phyloP scores from a whole-genome alignment of 257 asterid species.

The Apocynum venetum region DNA sequence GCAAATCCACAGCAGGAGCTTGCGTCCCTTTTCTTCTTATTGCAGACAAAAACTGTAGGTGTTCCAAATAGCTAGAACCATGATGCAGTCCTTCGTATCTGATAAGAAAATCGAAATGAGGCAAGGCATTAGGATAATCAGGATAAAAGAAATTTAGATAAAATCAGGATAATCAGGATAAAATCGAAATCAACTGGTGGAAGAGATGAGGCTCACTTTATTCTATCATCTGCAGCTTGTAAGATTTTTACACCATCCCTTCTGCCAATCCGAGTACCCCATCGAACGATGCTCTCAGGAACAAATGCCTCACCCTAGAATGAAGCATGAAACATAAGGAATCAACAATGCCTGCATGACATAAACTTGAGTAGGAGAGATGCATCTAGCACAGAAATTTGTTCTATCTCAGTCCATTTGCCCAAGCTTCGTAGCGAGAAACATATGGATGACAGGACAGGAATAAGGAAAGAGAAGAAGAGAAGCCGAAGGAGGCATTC shows the following conservation, averaged over 20 bases:
- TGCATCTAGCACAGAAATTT: background rate
- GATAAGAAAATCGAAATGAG: background rate
- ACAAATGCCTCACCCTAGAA: slow-evolving; percentile 89
- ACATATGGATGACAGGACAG: background rate
- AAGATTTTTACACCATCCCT: slow-evolving; percentile 56
- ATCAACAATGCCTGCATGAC: background rate
- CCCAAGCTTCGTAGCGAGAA: background rate
- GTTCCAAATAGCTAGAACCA: slow-evolving; percentile 94
- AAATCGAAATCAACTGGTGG: no score
- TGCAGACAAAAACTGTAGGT: slow-evolving; percentile 64
- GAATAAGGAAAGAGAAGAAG: background rate
- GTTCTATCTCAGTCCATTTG: background rate
- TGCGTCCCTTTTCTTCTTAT: slow-evolving; percentile 50
- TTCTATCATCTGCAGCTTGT: slow-evolving; percentile 62
- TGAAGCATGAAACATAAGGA: background rate
- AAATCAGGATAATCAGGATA: background rate
- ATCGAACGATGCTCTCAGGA: slow-evolving; percentile 75
- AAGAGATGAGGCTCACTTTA: slow-evolving; percentile 45
- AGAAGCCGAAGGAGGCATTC: slow-evolving; percentile 3
- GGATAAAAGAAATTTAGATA: background rate
- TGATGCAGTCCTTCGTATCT: slow-evolving; percentile 93
- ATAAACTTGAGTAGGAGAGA: background rate
- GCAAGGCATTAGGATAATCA: background rate
- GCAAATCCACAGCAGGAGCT: slow-evolving; percentile 66
- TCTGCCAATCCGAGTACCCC: slow-evolving; percentile 70